Conservation (phyloP, 306 rosid species). For the Cajanus cajan region DNA sequence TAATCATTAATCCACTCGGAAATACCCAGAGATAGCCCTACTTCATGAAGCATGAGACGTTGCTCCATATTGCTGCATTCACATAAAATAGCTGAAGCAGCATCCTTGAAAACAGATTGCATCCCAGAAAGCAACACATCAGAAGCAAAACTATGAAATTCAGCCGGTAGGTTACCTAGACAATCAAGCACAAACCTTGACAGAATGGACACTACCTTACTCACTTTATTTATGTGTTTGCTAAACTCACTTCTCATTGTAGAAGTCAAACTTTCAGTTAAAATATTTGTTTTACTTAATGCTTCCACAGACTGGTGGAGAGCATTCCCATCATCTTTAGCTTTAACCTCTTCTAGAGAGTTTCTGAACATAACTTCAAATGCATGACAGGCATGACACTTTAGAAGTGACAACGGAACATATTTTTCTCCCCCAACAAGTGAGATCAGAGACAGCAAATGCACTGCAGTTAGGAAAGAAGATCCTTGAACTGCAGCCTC, state of each 20-base stretch:
- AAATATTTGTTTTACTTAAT: conserved; percentile 26
- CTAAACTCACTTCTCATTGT: conserved; percentile 41
- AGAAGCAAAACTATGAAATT: conserved; percentile 65
- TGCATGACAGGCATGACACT: conserved; percentile 64
- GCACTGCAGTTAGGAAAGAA: conserved; percentile 74
- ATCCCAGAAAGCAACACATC: conserved; percentile 79
- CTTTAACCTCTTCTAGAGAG: conserved; percentile 44
- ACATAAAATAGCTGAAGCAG: conserved; percentile 70
- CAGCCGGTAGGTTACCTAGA: conserved; percentile 67
- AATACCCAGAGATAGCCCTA: conserved; percentile 77
- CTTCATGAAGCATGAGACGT: conserved; percentile 84
- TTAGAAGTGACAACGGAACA: conserved; percentile 73
- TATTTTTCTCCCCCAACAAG: conserved; percentile 74
- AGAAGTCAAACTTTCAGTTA: conserved; percentile 34
- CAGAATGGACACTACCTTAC: conserved; percentile 46
- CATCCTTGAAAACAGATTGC: conserved; percentile 66
- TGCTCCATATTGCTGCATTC: conserved; percentile 66
- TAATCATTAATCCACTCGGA: conserved; percentile 80
- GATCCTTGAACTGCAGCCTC: conserved; percentile 81
- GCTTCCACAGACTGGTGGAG: conserved; percentile 38
- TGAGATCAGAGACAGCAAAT: conserved; percentile 63
- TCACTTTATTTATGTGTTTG: conserved; percentile 37
- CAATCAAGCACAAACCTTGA: conserved; percentile 80
- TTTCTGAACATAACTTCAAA: conserved; percentile 71
- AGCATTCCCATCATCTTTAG: conserved; percentile 35